These are phyloP conservation scores for Chytriomyces confervae DNA, from an alignment of 192 early-diverging fungal genomes.

Conservation along the genomic window DNA sequence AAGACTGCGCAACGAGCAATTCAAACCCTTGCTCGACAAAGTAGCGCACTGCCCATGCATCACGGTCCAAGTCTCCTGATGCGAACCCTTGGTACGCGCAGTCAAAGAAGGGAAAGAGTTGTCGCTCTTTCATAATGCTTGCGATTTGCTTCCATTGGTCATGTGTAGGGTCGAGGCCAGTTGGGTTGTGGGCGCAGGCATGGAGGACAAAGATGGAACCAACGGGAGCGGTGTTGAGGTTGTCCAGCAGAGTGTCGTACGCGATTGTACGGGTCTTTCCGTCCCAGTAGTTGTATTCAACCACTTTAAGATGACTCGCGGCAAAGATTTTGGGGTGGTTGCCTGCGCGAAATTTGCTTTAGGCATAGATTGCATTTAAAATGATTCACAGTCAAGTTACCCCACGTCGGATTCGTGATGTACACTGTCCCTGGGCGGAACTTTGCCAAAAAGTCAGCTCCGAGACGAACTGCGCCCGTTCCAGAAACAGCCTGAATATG, in stretches of 20 bases:
- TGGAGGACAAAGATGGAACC: conserved; percentile 90
- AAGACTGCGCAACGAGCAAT: conserved; percentile 88
- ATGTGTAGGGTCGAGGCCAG: conserved; percentile 93
- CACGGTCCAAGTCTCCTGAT: conserved; percentile 85
- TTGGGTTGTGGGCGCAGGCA: conserved; percentile 99
- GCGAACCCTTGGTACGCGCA: conserved; percentile 99
- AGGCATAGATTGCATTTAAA: not conserved
- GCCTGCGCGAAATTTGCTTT: conserved; percentile 38
- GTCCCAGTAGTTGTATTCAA: conserved; percentile 92
- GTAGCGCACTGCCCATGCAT: conserved; percentile 91
- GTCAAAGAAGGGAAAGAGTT: conserved; percentile 95
- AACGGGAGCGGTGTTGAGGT: conserved; percentile 71
- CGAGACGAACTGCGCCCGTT: conserved; percentile 87
- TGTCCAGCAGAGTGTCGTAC: conserved; percentile 74
- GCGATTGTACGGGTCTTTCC: conserved; percentile 75
- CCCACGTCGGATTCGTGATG: conserved; percentile 96
- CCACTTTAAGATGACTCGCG: conserved; percentile 79
- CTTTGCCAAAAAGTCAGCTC: conserved; percentile 78
- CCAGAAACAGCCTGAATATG: conserved; percentile 92
- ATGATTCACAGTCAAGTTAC: conserved; percentile 30
- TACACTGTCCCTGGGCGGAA: conserved; percentile 77
- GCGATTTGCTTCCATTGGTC: conserved; percentile 94
- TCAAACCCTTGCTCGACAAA: conserved; percentile 94
- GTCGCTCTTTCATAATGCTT: conserved; percentile 71
- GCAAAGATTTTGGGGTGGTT: conserved; percentile 91